These are phyloP conservation scores for Tylopilus intermedius DNA, from an alignment of 768 basidiomycete species.

Conservation along the genomic window DNA sequence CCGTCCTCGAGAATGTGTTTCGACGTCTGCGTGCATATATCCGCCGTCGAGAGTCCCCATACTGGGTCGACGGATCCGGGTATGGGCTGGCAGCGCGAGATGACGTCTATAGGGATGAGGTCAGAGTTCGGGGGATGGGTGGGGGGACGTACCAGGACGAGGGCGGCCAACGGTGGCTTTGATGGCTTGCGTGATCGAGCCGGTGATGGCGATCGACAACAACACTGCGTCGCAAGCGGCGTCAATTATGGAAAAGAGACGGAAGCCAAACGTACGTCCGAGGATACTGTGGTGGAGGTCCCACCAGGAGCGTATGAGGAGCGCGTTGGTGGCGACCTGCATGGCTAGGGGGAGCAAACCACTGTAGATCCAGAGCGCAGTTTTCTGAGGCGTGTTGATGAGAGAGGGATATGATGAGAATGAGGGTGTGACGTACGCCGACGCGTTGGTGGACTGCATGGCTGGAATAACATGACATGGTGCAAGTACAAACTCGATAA, in stretches of 20 bases:
- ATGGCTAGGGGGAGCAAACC: slow-evolving; percentile 56
- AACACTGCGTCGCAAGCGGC: slow-evolving; percentile 42
- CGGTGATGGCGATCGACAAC: slow-evolving; percentile 68
- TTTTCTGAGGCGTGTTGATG: slow-evolving; percentile 18
- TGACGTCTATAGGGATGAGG: slow-evolving; percentile 17
- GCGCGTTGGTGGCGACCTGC: slow-evolving; percentile 60
- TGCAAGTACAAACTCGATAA: no score
- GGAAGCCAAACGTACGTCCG: slow-evolving; percentile 18
- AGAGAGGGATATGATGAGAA: neutral
- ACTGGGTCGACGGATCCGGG: slow-evolving; percentile 58
- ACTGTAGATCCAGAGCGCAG: slow-evolving; percentile 41
- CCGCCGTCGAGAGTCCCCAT: slow-evolving; percentile 64
- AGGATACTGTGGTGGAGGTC: slow-evolving; percentile 71
- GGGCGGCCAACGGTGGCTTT: slow-evolving; percentile 88
- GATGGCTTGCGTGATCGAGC: slow-evolving; percentile 72
- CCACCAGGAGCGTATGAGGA: slow-evolving; percentile 81
- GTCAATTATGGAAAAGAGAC: neutral
- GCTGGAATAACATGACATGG: slow-evolving; percentile 30
- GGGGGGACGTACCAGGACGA: slow-evolving; percentile 56
- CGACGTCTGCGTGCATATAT: slow-evolving; percentile 74
- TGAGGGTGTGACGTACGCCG: slow-evolving; percentile 32
- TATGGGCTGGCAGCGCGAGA: slow-evolving; percentile 55
- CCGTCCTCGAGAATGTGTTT: slow-evolving; percentile 62
- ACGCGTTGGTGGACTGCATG: slow-evolving; percentile 69
- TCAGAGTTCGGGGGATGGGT: neutral